Percentiles rank a stretch among this genome's conserved stretches.
These are phyloP conservation scores for Ceratocystis huliohia DNA, from an alignment of 2,329 filamentous ascomycete species.

Conservation along the genomic window DNA sequence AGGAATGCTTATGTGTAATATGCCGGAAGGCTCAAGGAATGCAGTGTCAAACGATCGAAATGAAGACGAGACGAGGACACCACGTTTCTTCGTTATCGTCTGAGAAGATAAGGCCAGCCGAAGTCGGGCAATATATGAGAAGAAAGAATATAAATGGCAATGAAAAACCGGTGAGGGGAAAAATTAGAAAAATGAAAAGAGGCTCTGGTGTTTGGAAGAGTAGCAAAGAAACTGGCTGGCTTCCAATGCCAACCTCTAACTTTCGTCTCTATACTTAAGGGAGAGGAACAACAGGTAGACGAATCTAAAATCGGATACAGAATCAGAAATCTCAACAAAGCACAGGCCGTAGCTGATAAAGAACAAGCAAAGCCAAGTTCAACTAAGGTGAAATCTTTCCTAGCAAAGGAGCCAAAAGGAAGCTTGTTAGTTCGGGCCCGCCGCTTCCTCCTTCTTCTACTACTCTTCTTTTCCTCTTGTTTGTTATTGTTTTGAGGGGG, in stretches of 20 bases:
- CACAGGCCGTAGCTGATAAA: slow-evolving; percentile 3
- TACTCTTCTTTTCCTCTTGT: background rate
- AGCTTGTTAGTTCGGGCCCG: slow-evolving; percentile 13
- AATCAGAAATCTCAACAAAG: slow-evolving; percentile 2
- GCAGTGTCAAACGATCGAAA: background rate
- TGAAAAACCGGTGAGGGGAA: background rate
- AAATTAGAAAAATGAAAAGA: background rate
- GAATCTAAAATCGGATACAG: background rate
- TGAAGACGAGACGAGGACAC: too few species aligned
- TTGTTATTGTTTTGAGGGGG: slow-evolving; percentile 8
- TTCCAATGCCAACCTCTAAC: background rate
- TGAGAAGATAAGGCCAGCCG: background rate
- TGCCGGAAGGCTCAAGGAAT: background rate
- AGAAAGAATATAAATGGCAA: background rate
- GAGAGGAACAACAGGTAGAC: background rate
- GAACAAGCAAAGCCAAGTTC: background rate
- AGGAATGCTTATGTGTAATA: background rate
- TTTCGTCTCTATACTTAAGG: background rate
- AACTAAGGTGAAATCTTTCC: background rate
- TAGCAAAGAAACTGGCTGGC: background rate
- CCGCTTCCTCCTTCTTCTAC: slow-evolving; percentile 1
- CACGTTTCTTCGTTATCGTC: too few species aligned
- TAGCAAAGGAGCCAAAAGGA: slow-evolving; percentile 1
- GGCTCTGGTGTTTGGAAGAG: background rate
- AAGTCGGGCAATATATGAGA: background rate